Evolutionary conservation across 148 eudicot species (phyloP).

Genomic region (Rhododendron williamsianum): DNA sequence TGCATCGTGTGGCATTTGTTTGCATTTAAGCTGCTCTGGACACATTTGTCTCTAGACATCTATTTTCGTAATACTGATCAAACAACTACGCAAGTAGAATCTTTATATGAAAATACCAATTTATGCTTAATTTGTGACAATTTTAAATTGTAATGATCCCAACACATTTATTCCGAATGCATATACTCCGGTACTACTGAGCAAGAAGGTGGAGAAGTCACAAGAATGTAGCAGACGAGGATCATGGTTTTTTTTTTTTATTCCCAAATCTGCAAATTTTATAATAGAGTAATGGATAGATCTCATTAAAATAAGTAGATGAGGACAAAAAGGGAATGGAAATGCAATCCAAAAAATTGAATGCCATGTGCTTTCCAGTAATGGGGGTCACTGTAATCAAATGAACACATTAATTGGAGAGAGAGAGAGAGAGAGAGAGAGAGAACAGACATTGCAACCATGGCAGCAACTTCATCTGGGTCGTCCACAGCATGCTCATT

Average conservation of each 20-base stretch:
- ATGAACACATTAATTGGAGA: not conserved
- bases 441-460: slow-evolving; percentile 69
- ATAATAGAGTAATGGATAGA: not conserved
- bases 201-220: not conserved
- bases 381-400: not conserved
- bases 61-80: not conserved
- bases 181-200: not conserved
- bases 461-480: slow-evolving; percentile 60
- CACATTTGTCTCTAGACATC: not conserved
- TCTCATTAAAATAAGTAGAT: not conserved
- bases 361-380: not conserved
- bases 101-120: no score
- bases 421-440: slow-evolving; percentile 6
- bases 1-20: not conserved
- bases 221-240: not conserved
- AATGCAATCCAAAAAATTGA: not conserved
- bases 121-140: no score
- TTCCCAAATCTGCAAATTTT: not conserved
- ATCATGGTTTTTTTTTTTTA: not conserved
- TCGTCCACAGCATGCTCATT: slow-evolving; percentile 70
- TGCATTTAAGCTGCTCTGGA: not conserved
- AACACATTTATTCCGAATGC: not conserved
- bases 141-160: no score
- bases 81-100: not conserved
- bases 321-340: not conserved